Conservation (phyloP, 1,284 basidiomycete genomes). For the Tilletia indica region DNA sequence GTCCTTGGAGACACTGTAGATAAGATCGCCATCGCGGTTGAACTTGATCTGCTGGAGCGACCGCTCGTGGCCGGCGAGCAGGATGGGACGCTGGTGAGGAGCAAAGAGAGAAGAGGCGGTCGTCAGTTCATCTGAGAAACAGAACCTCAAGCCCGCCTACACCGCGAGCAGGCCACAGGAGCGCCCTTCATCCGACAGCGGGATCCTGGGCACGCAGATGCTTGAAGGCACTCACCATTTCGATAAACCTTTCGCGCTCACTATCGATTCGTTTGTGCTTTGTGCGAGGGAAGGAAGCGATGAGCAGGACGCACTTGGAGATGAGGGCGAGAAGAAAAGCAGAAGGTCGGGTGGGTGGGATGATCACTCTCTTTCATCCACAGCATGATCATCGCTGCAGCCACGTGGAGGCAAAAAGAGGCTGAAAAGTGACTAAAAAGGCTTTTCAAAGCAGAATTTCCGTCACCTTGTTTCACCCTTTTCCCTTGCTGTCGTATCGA, state of each 20-base stretch:
- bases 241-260: not conserved
- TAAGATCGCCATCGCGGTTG: conserved; percentile 91
- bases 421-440: too few relatives aligned
- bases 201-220: too few relatives aligned
- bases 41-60: conserved; percentile 75
- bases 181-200: too few relatives aligned
- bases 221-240: not conserved
- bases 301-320: too few relatives aligned
- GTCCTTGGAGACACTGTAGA: conserved; percentile 96
- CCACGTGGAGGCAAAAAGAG: too few relatives aligned
- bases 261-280: not conserved
- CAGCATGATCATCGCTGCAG: too few relatives aligned
- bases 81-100: conserved; percentile 48
- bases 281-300: not conserved
- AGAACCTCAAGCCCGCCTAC: too few relatives aligned
- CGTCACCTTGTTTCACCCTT: too few relatives aligned
- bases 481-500: too few relatives aligned
- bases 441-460: too few relatives aligned
- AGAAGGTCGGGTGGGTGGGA: not conserved
- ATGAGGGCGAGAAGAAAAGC: conserved; percentile 10
- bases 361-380: not conserved
- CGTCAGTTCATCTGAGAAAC: too few relatives aligned
- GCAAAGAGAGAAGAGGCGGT: not conserved
- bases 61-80: conserved; percentile 82
- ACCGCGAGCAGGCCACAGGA: too few relatives aligned